phyloP scores from a whole-genome alignment of 139 green algal species.

The Chlamydomonas sp. region DNA sequence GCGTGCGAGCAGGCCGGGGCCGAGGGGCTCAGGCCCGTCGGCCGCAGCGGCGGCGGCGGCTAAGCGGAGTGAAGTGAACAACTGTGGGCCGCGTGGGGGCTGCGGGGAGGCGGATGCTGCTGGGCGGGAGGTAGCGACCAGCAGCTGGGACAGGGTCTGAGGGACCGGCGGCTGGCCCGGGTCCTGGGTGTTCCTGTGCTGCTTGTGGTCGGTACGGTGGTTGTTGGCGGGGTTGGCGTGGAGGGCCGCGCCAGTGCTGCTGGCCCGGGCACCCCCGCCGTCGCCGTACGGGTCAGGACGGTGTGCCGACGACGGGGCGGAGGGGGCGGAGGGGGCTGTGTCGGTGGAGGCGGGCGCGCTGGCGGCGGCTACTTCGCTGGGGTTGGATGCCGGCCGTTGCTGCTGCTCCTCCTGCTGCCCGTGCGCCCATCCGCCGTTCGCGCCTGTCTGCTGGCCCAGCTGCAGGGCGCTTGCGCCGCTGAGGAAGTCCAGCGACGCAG shows the following conservation, averaged over 20 bases:
- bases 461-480: neutral
- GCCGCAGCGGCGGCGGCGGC: neutral
- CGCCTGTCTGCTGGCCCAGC: neutral
- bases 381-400: neutral
- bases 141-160: too few relatives aligned
- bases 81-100: neutral
- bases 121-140: too few relatives aligned
- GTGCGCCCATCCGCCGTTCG: too few relatives aligned
- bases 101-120: too few relatives aligned
- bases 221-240: neutral
- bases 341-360: neutral
- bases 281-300: neutral
- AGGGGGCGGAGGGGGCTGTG: neutral
- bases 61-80: conserved; percentile 6
- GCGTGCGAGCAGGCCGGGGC: neutral
- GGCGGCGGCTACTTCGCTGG: too few relatives aligned
- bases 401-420: neutral
- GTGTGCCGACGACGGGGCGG: neutral
- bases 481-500: conserved; percentile 24
- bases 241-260: neutral
- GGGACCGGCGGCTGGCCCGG: too few relatives aligned
- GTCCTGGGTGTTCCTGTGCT: too few relatives aligned
- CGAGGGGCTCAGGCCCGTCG: neutral
- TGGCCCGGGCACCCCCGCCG: neutral
- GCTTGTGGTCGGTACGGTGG: neutral